Evolutionary conservation across 2,329 filamentous ascomycete genomes (phyloP), one percentile per base, ranked within the genome.

Genomic region (Colletotrichum sp.): DNA sequence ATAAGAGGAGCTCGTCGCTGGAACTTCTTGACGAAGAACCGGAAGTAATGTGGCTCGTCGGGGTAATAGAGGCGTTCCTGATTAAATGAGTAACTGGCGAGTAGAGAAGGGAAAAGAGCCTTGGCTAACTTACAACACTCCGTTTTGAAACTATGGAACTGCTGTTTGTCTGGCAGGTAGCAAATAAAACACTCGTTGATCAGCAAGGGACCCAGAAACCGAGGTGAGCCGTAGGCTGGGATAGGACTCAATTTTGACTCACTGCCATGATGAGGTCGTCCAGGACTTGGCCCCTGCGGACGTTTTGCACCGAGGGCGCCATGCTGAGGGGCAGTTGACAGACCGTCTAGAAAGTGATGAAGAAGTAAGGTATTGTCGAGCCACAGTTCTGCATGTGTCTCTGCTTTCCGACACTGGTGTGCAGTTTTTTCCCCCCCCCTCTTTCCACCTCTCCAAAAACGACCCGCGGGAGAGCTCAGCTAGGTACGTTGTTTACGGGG

Each of bases 111-210:
- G 36, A 18, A 8, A 33, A 38, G 7, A 27, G 47, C 31, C 8
- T 24, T 18, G 18, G 12, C 18, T 8, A 54, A 54, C 72, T 57
- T 81, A 98, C 95, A n/a, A 98, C 96, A 78, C 95, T 97, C 77
- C 95, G 88, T 82, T 98, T 98, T 16, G 95, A 98, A 18, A 96
- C 93, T 77, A 98, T 98, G 80, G 94, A 97, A 83, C 94, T 96
- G 81, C 92, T 96, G 82, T 98, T 98, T 72, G 95, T 98, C 90
- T 94, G 29, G 72, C 38, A 65, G 43, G 61, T 34, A 57, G 43
- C n/a, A 51, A 51, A 24, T n/a, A 6, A 21, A 51, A 64, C n/a
- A 8, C 38, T 29, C 16, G 27, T 55, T 72, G 36, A 75, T 76
- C 31, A 47, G 70, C 29, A 51, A 21, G 43, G n/a, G 43, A 51